Conservation (phyloP, 495 filamentous ascomycete species). For the Tuber aestivum region DNA sequence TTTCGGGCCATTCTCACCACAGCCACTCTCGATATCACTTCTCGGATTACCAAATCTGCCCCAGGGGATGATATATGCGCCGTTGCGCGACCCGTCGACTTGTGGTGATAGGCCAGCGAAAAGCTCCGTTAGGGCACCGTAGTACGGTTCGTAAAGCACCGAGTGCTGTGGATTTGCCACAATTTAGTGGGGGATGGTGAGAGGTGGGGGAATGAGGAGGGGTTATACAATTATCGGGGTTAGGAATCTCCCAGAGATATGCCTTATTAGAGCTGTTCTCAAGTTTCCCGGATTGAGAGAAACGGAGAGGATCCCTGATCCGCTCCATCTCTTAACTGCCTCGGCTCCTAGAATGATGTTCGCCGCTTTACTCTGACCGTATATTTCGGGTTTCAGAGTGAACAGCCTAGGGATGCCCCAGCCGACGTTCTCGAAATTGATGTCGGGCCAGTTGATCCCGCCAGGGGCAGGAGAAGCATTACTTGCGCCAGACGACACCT, state of each 20-base stretch:
- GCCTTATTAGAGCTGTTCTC: constrained; percentile 8
- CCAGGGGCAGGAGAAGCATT: constrained; percentile 2
- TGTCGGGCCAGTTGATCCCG: constrained; percentile 26
- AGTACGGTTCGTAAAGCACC: constrained; percentile 20
- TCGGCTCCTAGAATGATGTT: constrained; percentile 17
- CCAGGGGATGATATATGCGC: constrained; percentile 46
- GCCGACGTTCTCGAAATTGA: constrained; percentile 12
- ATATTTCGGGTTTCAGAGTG: constrained; percentile 4
- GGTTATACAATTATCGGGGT: neutral
- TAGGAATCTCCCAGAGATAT: neutral
- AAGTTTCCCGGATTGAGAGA: constrained; percentile 34
- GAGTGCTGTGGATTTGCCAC: constrained; percentile 9
- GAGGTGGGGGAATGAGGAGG: neutral
- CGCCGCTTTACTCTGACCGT: constrained; percentile 26
- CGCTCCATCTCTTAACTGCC: constrained; percentile 21
- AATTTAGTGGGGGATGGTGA: constrained; percentile 14
- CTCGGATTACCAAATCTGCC: constrained; percentile 41
- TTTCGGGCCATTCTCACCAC: constrained; percentile 33
- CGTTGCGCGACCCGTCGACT: constrained; percentile 40
- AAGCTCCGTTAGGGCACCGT: constrained; percentile 46
- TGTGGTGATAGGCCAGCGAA: constrained; percentile 45
- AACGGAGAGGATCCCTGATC: constrained; percentile 10
- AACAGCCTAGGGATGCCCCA: neutral
- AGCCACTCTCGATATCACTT: constrained; percentile 41
- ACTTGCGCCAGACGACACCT: constrained; percentile 44